Evolutionary conservation across 192 early-diverging fungal species (phyloP).

Genomic region (Geosiphon pyriformis): DNA sequence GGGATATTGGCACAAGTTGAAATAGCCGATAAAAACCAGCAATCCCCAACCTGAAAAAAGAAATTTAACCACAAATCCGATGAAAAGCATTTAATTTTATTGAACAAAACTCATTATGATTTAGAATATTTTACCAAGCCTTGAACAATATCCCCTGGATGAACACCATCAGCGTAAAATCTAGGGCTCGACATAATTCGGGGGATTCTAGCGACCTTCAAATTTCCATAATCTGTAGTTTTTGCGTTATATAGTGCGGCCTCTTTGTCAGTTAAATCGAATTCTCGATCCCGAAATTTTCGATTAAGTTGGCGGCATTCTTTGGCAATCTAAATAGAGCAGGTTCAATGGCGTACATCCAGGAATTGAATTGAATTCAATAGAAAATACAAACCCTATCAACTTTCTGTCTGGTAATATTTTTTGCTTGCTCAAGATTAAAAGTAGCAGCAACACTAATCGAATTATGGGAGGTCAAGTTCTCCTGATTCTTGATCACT

Average conservation of each 20-base stretch:
- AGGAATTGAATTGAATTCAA: not conserved
- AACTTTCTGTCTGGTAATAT: not conserved
- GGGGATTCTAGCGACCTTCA: constrained; percentile 26
- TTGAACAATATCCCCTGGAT: constrained; percentile 35
- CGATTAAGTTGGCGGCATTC: not conserved
- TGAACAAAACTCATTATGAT: not conserved
- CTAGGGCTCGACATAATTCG: constrained; percentile 44
- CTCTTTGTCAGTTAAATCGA: not conserved
- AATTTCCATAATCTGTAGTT: not conserved
- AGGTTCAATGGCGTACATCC: not conserved
- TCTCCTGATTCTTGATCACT: too few relatives aligned
- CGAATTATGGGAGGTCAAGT: too few relatives aligned
- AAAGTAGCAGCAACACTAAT: not conserved
- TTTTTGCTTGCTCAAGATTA: not conserved
- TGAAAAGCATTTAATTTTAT: not conserved
- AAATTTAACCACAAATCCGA: too few relatives aligned
- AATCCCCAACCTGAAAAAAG: constrained; percentile 26
- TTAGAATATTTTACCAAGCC: not conserved
- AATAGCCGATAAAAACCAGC: constrained; percentile 44
- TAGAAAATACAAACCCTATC: not conserved
- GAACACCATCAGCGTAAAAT: constrained; percentile 44
- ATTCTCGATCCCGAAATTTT: not conserved
- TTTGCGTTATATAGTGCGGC: not conserved
- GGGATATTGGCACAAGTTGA: constrained; percentile 40
- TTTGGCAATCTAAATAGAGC: not conserved